Evolutionary conservation across 345 rosid species (phyloP), one percentile per base, ranked within the genome.

Genomic region (Gossypium australe): DNA sequence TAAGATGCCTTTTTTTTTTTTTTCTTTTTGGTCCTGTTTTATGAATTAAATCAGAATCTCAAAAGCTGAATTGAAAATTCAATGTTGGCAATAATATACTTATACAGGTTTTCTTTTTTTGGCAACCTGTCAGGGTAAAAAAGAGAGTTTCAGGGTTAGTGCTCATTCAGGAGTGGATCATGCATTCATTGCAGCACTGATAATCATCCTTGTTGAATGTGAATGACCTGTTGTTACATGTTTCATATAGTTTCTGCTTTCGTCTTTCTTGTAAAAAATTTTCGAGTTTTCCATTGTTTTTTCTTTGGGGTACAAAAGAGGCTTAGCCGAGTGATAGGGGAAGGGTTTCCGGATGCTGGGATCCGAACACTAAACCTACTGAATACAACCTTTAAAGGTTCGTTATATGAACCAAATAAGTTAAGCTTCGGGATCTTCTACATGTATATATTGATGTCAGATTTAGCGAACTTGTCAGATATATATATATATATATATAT

Each of bases 121-220:
- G 8, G n/a, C 18, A 20, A 16, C 49, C 20, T 43, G 51, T n/a
- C 69, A 41, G 64, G 85, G 87, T 22, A 17, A 38, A 12, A 86
- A 75, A 34, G 83, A 88, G 75, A 80, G 74, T 62, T 86, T 84
- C 79, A 81, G 67, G 62, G 81, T 86, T 48, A 83, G 75, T 78
- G 51, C 84, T n/a, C 80, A 72, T 70, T 86, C 92, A 44, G 82
- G 82, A 58, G 88, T 86, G 2, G 86, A 88, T 69, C 80, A 62
- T 44, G 89, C 91, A 25, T 85, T 88, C 67, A 83, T 86, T 47
- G 49, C 78, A 2, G 84, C 84, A 9, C 74, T 80, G 67, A 72
- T 75, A 56, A 70, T 83, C 14, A 41, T 64, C 69, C 48, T 64
- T 64, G 69, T 43, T 13, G 70, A 65, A 9, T 65, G 70, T 44